Evolutionary conservation across 192 early-diverging fungal genomes (phyloP).

Genomic region (Ramicandelaber brevisporus): DNA sequence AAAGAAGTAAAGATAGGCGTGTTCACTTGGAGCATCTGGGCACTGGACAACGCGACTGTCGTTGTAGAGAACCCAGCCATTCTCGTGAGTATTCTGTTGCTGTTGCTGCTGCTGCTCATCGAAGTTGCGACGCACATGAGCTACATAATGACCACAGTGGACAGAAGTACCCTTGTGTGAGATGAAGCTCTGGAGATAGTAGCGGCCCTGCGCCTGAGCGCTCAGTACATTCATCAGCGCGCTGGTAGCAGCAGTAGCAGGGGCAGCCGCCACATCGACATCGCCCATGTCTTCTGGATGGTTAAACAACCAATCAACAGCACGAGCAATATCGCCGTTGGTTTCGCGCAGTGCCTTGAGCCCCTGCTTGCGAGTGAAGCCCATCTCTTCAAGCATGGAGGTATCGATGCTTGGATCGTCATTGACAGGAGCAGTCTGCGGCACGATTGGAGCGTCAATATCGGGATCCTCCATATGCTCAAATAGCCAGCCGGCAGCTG

Average conservation of each 20-base stretch:
- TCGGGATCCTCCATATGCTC: slow-evolving; percentile 94
- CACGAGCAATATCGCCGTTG: slow-evolving; percentile 59
- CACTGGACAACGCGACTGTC: slow-evolving; percentile 79
- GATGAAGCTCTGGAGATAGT: slow-evolving; percentile 52
- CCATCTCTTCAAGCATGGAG: slow-evolving; percentile 30
- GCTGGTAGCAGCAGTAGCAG: slow-evolving; percentile 1
- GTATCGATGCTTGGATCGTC: slow-evolving; percentile 1
- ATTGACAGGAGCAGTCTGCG: slow-evolving; percentile 4
- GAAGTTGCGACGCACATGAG: slow-evolving; percentile 33
- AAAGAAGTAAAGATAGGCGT: slow-evolving; percentile 52
- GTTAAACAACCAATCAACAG: slow-evolving; percentile 86
- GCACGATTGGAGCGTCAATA: slow-evolving; percentile 15
- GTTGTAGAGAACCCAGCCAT: slow-evolving; percentile 78
- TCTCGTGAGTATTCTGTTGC: too few species aligned
- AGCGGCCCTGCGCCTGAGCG: slow-evolving; percentile 16
- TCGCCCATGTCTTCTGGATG: slow-evolving; percentile 43
- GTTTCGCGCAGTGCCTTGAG: slow-evolving; percentile 61
- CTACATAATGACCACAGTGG: slow-evolving; percentile 92
- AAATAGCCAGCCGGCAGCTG: slow-evolving; percentile 86
- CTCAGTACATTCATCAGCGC: not conserved
- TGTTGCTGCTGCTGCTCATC: too few species aligned
- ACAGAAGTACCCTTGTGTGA: slow-evolving; percentile 90
- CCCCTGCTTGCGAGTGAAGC: slow-evolving; percentile 55
- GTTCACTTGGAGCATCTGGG: slow-evolving; percentile 27
- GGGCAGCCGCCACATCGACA: slow-evolving; percentile 7